Conservation (phyloP, 495 filamentous ascomycete species). For the Pyronema domesticum region DNA sequence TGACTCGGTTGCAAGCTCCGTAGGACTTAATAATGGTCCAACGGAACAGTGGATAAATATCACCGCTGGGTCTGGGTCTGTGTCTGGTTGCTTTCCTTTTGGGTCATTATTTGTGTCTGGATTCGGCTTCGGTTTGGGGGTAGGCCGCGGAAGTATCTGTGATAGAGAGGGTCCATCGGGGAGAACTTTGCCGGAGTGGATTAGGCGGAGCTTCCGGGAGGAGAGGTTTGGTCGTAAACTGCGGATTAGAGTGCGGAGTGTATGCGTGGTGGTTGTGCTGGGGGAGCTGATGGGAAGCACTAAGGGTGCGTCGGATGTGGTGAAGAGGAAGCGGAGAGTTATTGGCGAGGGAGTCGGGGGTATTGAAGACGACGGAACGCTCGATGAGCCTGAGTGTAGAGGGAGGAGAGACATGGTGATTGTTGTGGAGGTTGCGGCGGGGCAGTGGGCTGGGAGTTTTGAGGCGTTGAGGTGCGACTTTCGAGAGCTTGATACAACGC, state of each 20-base stretch:
- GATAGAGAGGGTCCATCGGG: conserved; percentile 49
- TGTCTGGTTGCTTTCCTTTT: conserved; percentile 45
- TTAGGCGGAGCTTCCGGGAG: conserved; percentile 59
- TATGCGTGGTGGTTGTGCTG: conserved; percentile 46
- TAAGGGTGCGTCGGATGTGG: conserved; percentile 56
- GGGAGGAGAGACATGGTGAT: conserved; percentile 1
- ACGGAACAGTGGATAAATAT: conserved; percentile 55
- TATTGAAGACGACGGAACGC: conserved; percentile 9
- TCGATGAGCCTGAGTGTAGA: not conserved
- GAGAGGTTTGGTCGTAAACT: conserved; percentile 45
- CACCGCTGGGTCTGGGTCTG: not conserved
- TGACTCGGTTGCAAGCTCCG: conserved; percentile 9
- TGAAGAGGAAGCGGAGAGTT: conserved; percentile 73
- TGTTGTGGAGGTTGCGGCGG: no score
- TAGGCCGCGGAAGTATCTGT: conserved; percentile 42
- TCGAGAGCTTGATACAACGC: no score
- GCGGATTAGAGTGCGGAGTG: conserved; percentile 69
- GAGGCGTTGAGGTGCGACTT: no score
- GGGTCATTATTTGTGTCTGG: not conserved
- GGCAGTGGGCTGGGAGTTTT: no score
- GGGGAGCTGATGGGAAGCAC: conserved; percentile 52
- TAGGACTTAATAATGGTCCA: conserved; percentile 40
- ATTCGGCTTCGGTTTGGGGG: conserved; percentile 26
- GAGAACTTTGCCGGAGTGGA: conserved; percentile 71
- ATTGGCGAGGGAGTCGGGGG: conserved; percentile 30